A percentile compares a stretch with the other conserved stretches of the same genome.
These are phyloP conservation scores for Plectranthus barbatus DNA, from an alignment of 257 asterid genomes.

Conservation along the genomic window DNA sequence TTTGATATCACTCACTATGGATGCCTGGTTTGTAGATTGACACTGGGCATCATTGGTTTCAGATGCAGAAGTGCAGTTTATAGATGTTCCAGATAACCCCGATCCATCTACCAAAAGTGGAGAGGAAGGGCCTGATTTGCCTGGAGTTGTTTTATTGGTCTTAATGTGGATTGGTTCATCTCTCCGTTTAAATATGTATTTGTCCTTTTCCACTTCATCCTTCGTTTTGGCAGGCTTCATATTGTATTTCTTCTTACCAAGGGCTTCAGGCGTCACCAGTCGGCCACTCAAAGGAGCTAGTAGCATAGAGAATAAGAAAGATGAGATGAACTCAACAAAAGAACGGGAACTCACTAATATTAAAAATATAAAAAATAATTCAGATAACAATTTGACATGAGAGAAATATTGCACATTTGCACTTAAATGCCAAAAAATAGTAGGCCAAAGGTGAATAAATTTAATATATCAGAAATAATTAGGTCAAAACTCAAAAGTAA, in stretches of 20 bases:
- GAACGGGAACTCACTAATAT: background rate
- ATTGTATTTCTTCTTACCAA: conserved; percentile 33
- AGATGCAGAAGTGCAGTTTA: conserved; percentile 24
- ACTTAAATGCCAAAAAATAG: background rate
- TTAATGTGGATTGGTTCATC: conserved; percentile 50
- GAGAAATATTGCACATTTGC: background rate
- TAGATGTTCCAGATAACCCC: conserved; percentile 19
- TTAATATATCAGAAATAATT: background rate
- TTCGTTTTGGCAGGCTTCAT: conserved; percentile 22
- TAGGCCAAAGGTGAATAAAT: background rate
- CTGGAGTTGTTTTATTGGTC: conserved; percentile 32
- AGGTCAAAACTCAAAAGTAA: background rate
- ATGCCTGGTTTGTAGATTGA: conserved; percentile 29
- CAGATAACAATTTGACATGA: background rate
- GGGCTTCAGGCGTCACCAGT: conserved; percentile 36
- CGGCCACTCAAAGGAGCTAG: conserved; percentile 49
- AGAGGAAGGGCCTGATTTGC: conserved; percentile 25
- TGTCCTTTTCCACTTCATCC: conserved; percentile 49
- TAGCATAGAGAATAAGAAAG: background rate
- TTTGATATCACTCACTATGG: conserved; percentile 16
- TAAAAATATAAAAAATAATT: conserved; percentile 17
- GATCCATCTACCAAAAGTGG: conserved; percentile 32
- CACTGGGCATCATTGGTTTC: conserved; percentile 23
- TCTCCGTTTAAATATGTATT: conserved; percentile 50
- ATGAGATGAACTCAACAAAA: background rate